Conservation (phyloP, 345 rosid species). For the Xanthoceras sorbifolium region DNA sequence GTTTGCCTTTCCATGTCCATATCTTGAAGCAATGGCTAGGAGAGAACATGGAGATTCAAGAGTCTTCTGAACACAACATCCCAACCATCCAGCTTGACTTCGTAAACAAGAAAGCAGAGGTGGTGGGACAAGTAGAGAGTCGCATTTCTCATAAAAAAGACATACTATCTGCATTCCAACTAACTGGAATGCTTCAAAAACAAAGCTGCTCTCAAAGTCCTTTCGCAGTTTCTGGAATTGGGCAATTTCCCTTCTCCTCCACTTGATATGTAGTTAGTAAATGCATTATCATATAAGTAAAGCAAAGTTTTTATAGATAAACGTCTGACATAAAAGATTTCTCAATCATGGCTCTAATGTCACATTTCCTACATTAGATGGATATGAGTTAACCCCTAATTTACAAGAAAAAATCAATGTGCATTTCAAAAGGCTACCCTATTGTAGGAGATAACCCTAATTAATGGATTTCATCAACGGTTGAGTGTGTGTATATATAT, state of each 20-base stretch:
- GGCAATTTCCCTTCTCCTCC: background rate
- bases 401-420: too few species aligned
- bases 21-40: constrained; percentile 65
- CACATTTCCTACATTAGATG: too few species aligned
- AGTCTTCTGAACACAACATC: constrained; percentile 46
- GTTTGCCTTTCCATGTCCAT: constrained; percentile 36
- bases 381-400: too few species aligned
- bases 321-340: background rate
- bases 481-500: too few species aligned
- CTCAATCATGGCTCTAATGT: background rate
- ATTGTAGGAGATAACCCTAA: too few species aligned
- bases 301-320: background rate
- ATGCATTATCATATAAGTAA: background rate
- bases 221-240: background rate
- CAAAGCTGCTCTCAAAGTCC: constrained; percentile 10
- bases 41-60: constrained; percentile 34
- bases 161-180: constrained; percentile 6
- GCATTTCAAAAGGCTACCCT: too few species aligned
- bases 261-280: background rate
- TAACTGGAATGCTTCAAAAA: constrained; percentile 21
- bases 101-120: constrained; percentile 11
- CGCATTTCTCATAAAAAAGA: constrained; percentile 26
- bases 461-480: too few species aligned
- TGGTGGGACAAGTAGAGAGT: constrained; percentile 32
- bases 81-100: constrained; percentile 40